Evolutionary conservation across 495 filamentous ascomycete species (phyloP).

Genomic region (Penicillium cinerascens): DNA sequence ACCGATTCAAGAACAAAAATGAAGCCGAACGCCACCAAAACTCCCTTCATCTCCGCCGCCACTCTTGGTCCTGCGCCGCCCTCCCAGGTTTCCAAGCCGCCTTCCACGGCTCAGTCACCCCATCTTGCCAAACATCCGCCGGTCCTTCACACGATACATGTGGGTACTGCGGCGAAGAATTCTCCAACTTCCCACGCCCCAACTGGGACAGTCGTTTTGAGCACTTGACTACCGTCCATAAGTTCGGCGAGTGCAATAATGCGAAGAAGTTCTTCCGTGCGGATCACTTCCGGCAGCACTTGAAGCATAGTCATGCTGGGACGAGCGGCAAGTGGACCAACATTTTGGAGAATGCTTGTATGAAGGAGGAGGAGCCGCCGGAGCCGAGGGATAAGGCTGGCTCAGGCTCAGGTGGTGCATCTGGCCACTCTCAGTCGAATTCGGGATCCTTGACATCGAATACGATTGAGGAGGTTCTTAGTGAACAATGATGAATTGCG

Average conservation of each 20-base stretch:
- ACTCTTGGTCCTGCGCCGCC: conserved; percentile 96
- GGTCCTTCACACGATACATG: conserved; percentile 66
- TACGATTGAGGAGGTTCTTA: conserved; percentile 37
- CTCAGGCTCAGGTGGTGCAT: neutral
- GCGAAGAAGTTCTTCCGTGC: conserved; percentile 97
- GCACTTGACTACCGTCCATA: conserved; percentile 87
- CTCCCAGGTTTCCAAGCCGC: conserved; percentile 72
- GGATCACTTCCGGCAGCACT: conserved; percentile 95
- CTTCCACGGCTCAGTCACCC: conserved; percentile 70
- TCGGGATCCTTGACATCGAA: conserved; percentile 32
- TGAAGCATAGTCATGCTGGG: conserved; percentile 96
- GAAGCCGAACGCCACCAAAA: conserved; percentile 98
- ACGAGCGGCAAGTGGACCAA: conserved; percentile 99
- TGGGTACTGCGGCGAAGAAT: conserved; percentile 95
- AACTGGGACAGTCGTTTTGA: conserved; percentile 84
- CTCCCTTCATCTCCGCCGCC: conserved; percentile 87
- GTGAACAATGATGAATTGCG: conserved; percentile 25
- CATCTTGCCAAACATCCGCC: conserved; percentile 33
- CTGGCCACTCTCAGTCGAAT: conserved; percentile 6
- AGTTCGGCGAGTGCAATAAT: conserved; percentile 97
- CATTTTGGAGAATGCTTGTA: conserved; percentile 92
- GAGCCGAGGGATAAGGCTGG: conserved; percentile 29
- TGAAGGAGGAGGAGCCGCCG: conserved; percentile 77
- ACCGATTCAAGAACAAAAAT: conserved; percentile 99
- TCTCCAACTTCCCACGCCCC: conserved; percentile 62